Evolutionary conservation across 2,329 filamentous ascomycete species (phyloP), one percentile per base, ranked within the genome.

Genomic region (Trichoderma citrinoviride): DNA sequence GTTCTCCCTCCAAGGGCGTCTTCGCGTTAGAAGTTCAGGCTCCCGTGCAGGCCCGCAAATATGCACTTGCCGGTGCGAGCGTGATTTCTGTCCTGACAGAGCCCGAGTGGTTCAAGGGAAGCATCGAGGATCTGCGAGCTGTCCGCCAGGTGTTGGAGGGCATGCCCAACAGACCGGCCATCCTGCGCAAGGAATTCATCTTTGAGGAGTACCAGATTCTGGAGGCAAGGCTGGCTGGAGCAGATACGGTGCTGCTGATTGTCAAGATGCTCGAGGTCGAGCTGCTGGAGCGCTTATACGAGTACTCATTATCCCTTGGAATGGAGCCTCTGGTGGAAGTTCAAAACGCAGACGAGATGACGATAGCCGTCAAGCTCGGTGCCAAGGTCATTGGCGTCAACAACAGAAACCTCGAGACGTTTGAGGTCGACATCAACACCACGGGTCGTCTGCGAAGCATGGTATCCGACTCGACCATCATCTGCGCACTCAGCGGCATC

Each of bases 261-360:
- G 95, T 99, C 58, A 99, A 99, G 81, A 99, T 99, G 95, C 86
- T 99, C 12, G 90, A 94, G 66, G 80, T 85, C 27, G 86, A 87
- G 29, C 82, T 90, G 4, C 83, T 99, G 37, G 87, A 87, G 65
- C 84, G 86, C 50, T 82, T 99, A 12, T 99, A 97, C 81, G 84
- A 88, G 65, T 99, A 98, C 79, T 97, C 93, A 1, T 83, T 88
- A 49, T 93, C 90, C 2, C 83, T 99, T 2, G 94, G 93, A 19
- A 99, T 99, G 95, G 96, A 99, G 78, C 95, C 95, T 40, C 79
- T 99, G 33, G 95, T 99, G 1, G 95, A 99, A 76, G 95, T 99
- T 29, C 96, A 99, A 74, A 99, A 90, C 47, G 87, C 89, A 0
- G 91, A 95, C 56, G 95, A 99, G 78, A 99, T 97, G 92, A 84